Evolutionary conservation across 352 stramenopile genomes (phyloP).

Genomic region (Pythium aristosporum): DNA sequence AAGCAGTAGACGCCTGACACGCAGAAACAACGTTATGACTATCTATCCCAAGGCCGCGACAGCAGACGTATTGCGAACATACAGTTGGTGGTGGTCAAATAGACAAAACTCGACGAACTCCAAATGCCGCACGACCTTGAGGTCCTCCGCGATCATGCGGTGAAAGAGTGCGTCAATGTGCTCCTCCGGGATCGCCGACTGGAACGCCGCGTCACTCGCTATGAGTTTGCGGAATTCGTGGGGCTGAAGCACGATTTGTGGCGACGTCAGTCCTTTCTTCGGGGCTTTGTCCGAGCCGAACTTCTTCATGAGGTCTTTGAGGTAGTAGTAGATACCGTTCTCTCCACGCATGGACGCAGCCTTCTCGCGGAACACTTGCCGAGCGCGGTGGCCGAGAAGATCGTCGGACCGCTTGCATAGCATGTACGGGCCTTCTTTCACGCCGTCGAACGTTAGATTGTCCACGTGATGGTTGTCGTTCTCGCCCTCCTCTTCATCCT

Average conservation of each 20-base stretch:
- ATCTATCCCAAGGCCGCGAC: neutral
- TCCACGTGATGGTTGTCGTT: slow-evolving; percentile 47
- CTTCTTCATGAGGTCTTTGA: slow-evolving; percentile 80
- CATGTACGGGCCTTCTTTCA: slow-evolving; percentile 80
- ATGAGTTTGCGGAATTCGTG: slow-evolving; percentile 81
- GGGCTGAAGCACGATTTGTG: slow-evolving; percentile 53
- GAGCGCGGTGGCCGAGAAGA: slow-evolving; percentile 71
- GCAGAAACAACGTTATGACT: neutral
- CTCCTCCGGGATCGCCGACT: slow-evolving; percentile 64
- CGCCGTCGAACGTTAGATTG: slow-evolving; percentile 76
- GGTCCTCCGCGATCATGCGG: slow-evolving; percentile 56
- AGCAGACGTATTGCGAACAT: slow-evolving; percentile 13
- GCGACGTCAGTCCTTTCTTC: slow-evolving; percentile 38
- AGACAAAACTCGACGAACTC: slow-evolving; percentile 85
- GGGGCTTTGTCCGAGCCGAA: slow-evolving; percentile 44
- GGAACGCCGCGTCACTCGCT: slow-evolving; percentile 73
- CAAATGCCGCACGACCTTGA: slow-evolving; percentile 53
- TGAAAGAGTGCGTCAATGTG: slow-evolving; percentile 77
- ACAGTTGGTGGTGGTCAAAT: slow-evolving; percentile 79
- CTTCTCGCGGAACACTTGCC: slow-evolving; percentile 84
- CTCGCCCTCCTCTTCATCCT: slow-evolving; percentile 25
- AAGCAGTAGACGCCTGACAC: slow-evolving; percentile 57
- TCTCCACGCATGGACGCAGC: slow-evolving; percentile 74
- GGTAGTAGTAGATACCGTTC: slow-evolving; percentile 85
- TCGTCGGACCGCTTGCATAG: slow-evolving; percentile 84